These are phyloP conservation scores for Solanum hybrid DNA, from an alignment of 305 asterid genomes.

Conservation along the genomic window DNA sequence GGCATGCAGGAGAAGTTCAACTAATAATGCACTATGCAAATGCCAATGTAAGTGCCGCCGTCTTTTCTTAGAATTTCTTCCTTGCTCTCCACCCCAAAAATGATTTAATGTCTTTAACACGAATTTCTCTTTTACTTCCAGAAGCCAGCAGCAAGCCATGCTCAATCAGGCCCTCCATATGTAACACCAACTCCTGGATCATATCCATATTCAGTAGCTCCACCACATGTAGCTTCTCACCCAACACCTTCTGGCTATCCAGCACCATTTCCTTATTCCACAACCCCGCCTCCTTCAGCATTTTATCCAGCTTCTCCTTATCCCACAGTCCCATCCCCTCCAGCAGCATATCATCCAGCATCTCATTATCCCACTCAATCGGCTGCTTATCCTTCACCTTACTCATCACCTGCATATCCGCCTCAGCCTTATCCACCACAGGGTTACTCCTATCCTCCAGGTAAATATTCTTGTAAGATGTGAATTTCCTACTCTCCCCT, in stretches of 20 bases:
- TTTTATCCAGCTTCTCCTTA: constrained; percentile 44
- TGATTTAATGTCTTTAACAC: constrained; percentile 12
- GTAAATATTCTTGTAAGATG: constrained; percentile 16
- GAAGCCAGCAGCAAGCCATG: too few relatives aligned
- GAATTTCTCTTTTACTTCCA: too few relatives aligned
- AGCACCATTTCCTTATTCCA: not conserved
- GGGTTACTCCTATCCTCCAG: constrained; percentile 51
- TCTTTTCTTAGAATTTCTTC: not conserved
- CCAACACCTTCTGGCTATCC: constrained; percentile 25
- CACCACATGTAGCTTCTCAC: constrained; percentile 27
- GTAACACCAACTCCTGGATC: too few relatives aligned
- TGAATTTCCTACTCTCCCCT: not conserved
- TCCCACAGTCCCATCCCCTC: constrained; percentile 31
- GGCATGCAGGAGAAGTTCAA: constrained; percentile 84
- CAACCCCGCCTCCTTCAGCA: constrained; percentile 11
- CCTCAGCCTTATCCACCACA: constrained; percentile 26
- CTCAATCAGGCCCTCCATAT: too few relatives aligned
- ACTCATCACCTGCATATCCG: constrained; percentile 43
- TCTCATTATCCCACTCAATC: constrained; percentile 42
- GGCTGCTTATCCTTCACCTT: constrained; percentile 37
- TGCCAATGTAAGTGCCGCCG: constrained; percentile 40
- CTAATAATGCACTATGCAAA: constrained; percentile 75
- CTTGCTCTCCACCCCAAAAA: not conserved
- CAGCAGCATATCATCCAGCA: constrained; percentile 41
- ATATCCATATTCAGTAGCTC: too few relatives aligned